Conservation (phyloP, 441 rosid species). For the Eruca vesicaria region DNA sequence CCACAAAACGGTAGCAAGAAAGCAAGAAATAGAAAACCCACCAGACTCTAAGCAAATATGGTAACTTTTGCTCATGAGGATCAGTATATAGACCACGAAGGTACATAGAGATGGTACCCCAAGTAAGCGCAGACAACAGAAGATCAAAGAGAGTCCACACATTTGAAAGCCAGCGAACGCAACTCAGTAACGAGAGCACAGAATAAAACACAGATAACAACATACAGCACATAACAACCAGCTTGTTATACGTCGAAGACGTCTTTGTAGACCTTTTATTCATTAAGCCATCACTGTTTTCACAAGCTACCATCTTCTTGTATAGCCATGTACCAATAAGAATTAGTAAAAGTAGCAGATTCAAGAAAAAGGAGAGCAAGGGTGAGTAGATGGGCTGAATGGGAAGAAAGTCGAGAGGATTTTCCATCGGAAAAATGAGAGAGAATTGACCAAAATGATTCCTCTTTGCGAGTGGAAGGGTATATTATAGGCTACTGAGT, state of each 20-base stretch:
- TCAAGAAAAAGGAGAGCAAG: slow-evolving; percentile 50
- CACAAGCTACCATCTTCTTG: slow-evolving; percentile 32
- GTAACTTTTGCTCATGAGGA: slow-evolving; percentile 35
- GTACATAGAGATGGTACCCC: slow-evolving; percentile 56
- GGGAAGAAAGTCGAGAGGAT: slow-evolving; percentile 36
- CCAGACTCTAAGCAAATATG: slow-evolving; percentile 63
- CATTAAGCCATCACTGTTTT: slow-evolving; percentile 23
- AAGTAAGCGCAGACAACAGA: slow-evolving; percentile 52
- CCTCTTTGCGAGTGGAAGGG: background rate
- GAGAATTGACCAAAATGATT: slow-evolving; percentile 9
- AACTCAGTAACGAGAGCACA: slow-evolving; percentile 45
- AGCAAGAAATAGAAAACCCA: slow-evolving; percentile 58
- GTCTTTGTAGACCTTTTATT: slow-evolving; percentile 30
- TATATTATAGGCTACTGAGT: slow-evolving; percentile 22
- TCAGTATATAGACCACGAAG: slow-evolving; percentile 33
- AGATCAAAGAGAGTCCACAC: slow-evolving; percentile 63
- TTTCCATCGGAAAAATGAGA: slow-evolving; percentile 26
- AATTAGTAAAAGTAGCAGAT: slow-evolving; percentile 49
- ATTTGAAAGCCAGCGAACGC: slow-evolving; percentile 53
- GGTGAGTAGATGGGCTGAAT: slow-evolving; percentile 45
- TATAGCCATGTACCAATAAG: slow-evolving; percentile 45
- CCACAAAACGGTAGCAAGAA: slow-evolving; percentile 58
- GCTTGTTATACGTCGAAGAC: slow-evolving; percentile 35
- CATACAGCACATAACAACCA: slow-evolving; percentile 49
- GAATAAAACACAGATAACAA: slow-evolving; percentile 51